Evolutionary conservation across 257 asterid genomes (phyloP).

Genomic region (Ilex aquifolium): DNA sequence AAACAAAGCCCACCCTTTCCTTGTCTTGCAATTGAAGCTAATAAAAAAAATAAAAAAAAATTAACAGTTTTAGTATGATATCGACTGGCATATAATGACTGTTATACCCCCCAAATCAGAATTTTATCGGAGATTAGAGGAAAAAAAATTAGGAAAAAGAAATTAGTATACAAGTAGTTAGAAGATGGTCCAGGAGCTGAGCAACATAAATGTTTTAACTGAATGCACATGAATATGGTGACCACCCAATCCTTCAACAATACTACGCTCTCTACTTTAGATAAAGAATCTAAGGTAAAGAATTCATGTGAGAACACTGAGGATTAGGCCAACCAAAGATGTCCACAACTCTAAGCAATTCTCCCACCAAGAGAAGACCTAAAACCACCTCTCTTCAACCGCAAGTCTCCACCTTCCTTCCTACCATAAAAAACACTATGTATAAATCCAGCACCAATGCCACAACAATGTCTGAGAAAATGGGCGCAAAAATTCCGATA

Average conservation of each 20-base stretch:
- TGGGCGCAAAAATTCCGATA: conserved; percentile 19
- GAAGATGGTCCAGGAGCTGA: no score
- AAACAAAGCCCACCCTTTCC: no score
- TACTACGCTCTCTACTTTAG: conserved; percentile 6
- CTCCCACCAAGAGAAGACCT: conserved; percentile 18
- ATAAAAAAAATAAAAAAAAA: no score
- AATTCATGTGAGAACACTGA: conserved; percentile 8
- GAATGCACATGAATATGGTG: conserved; percentile 1
- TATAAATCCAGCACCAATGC: conserved; percentile 15
- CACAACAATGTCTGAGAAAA: conserved; percentile 20
- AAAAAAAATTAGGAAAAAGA: no score
- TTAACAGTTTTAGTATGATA: no score
- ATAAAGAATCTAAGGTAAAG: conserved; percentile 17
- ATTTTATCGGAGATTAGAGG: no score
- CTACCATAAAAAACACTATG: conserved; percentile 16
- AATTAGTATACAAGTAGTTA: no score
- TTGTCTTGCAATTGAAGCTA: no score
- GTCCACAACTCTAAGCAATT: conserved; percentile 15
- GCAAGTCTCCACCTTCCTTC: conserved; percentile 18
- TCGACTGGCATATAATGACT: no score
- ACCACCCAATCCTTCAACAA: background rate
- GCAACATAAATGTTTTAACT: no score
- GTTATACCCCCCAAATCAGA: no score
- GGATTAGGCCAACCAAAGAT: conserved; percentile 14
- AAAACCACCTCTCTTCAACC: conserved; percentile 11